Evolutionary conservation across 306 rosid species (phyloP), one percentile per base, ranked within the genome.

Genomic region (Fagus sylvatica): DNA sequence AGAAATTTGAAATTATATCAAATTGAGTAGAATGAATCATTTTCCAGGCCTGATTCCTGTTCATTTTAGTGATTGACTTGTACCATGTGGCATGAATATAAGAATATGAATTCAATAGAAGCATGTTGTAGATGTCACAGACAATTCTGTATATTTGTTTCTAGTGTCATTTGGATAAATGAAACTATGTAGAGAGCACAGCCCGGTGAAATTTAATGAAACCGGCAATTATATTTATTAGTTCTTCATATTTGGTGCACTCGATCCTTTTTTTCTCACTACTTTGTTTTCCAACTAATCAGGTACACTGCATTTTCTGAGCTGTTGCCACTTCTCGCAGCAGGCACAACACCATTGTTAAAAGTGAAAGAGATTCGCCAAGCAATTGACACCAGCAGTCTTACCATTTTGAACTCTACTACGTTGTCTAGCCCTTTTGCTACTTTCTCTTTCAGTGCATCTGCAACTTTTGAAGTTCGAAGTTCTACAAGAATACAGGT

Each of bases 251-350:
- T 51, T 76, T 8, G 11, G 32, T 53, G 19, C 34, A 2, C 62
- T 74, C 41, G 36, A 7, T 67, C 62, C 78, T 53, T 30, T 28
- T 71, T 81, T 71, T 60, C 59, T 56, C 69, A 40, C 60, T 16
- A 40, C 71, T 76, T 62, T 82, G 70, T 36, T 67, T 19, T 10
- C 64, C 53, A 33, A 68, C 67, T 68, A 51, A 57, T 79, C 88
- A 95, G 99, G 91, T 95, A 91, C 85, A 95, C 99, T 16, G 96
- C 98, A 69, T 91, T 87, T 79, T 95, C 98, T 0, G 99, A 95
- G 85, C 84, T 95, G 74, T 79, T 92, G 87, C 99, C 99, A 40
- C 96, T 95, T 78, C 82, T 95, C 64, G 98, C 98, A 66, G 86
- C 79, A 17, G 98, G 98, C 67, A n/a, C 91, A 48, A 83, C 87